Evolutionary conservation across 441 rosid species (phyloP), one percentile per base, ranked within the genome.

Genomic region (Euphorbia schlechtendalii): DNA sequence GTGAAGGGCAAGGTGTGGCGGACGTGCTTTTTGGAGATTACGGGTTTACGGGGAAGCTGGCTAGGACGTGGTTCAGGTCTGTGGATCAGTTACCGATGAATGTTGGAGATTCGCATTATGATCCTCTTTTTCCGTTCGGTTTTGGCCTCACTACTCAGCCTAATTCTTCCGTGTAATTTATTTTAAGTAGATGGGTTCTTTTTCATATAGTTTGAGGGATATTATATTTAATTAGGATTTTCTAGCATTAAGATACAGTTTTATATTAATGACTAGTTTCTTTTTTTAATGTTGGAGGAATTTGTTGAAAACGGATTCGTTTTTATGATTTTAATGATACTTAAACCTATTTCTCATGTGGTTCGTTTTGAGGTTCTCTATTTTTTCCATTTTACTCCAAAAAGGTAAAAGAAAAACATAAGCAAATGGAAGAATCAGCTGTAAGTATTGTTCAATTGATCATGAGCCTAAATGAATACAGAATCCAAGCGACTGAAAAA

Each of bases 61-160:
- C 88, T 0, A 64, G 75, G 2, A 82, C 88, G n/a, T 87, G 94
- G 90, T 83, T 87, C 78, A 79, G 59, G 74, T 77, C 72, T 8
- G 94, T 79, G 45, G 88, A 83, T 74, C 87, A 85, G 72, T 73
- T 87, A 43, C 93, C 87, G 0, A 82, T 85, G 88, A 83, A 85
- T 73, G 81, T 80, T 14, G 87, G 88, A 3, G 90, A 82, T 71
- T n/a, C 48, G 1, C 82, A 85, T 69, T 87, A 85, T 60, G 86
- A 85, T 30, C 90, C 90, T 15, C 85, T 85, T 49, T 87, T 81
- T 72, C 84, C 92, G 1, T 83, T 79, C 56, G 92, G 86, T 2
- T 82, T 77, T 41, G 87, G 92, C 25, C 83, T 84, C 25, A 80
- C 80, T 21, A 86, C 90, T 2, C 5, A 61, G 15, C 71, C 71